Evolutionary conservation across 2,329 filamentous ascomycete genomes (phyloP).

Genomic region (Botrytis paeoniae): DNA sequence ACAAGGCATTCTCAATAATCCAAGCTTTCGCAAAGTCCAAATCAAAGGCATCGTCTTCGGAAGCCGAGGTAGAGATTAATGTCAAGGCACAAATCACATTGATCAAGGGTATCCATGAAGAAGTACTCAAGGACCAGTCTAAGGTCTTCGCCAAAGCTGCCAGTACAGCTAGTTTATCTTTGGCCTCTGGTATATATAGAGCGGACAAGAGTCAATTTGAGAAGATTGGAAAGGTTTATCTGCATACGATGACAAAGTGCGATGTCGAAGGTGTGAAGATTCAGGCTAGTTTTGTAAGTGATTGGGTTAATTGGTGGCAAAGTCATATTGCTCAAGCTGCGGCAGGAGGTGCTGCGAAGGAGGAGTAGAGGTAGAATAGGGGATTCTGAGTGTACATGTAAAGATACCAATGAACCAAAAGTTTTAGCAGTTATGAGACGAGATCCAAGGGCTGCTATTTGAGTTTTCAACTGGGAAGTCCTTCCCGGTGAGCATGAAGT

Average conservation of each 20-base stretch:
- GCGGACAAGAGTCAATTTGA: conserved; percentile 52
- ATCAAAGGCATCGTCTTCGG: conserved; percentile 51
- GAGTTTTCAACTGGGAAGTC: neutral
- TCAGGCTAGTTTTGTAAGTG: conserved; percentile 63
- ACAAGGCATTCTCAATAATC: conserved; percentile 70
- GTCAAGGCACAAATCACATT: conserved; percentile 46
- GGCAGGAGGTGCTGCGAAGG: neutral
- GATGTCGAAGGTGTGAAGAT: conserved; percentile 57
- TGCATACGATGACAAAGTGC: conserved; percentile 57
- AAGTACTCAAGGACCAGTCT: conserved; percentile 60
- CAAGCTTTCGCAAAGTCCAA: conserved; percentile 67
- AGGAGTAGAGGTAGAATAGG: neutral
- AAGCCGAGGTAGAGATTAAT: conserved; percentile 44
- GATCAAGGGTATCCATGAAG: conserved; percentile 65
- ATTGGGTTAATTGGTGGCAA: conserved; percentile 73
- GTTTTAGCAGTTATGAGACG: neutral
- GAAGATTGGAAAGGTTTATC: conserved; percentile 62
- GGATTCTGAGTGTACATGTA: neutral
- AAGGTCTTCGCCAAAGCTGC: conserved; percentile 72
- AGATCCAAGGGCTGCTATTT: neutral
- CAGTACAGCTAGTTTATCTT: conserved; percentile 67
- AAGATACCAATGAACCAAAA: conserved; percentile 8
- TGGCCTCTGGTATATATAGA: conserved; percentile 60
- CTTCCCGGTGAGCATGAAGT: neutral
- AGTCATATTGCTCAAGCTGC: conserved; percentile 40